Evolutionary conservation across 2,329 filamentous ascomycete genomes (phyloP).

Genomic region (Sclerotinia spermophila): DNA sequence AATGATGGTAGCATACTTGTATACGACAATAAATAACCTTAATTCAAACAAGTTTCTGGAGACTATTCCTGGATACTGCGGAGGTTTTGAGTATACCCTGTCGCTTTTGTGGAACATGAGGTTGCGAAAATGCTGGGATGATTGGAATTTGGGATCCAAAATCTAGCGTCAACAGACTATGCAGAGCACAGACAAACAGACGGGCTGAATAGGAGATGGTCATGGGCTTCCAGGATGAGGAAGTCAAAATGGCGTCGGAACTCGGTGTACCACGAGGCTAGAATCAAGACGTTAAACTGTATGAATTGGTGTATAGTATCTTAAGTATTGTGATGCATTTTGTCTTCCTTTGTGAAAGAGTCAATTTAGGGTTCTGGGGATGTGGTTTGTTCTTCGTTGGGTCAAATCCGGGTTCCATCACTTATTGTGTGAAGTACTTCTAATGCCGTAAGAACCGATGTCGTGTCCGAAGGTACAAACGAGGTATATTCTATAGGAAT

Average conservation of each 20-base stretch:
- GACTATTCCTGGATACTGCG: not conserved
- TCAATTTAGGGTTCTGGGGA: not conserved
- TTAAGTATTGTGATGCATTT: constrained; percentile 11
- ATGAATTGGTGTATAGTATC: not conserved
- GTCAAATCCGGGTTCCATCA: not conserved
- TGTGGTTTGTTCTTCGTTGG: not conserved
- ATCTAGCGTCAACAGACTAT: not conserved
- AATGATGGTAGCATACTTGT: not conserved
- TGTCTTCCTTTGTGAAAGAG: not conserved
- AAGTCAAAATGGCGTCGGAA: not conserved
- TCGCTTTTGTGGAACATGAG: not conserved
- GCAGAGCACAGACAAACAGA: not conserved
- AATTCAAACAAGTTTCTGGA: not conserved
- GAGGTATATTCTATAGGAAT: not conserved
- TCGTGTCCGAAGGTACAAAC: not conserved
- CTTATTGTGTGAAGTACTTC: not conserved
- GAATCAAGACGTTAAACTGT: not conserved
- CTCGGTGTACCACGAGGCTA: constrained; percentile 10
- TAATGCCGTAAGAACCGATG: constrained; percentile 2
- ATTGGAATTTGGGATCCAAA: not conserved
- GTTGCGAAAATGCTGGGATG: not conserved
- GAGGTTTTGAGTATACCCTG: not conserved
- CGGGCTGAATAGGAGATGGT: not conserved
- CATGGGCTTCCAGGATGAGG: not conserved
- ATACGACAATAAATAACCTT: not conserved